Base-by-base conservation (phyloP, 805 yeast species). In the Saturnispora hagleri region DNA sequence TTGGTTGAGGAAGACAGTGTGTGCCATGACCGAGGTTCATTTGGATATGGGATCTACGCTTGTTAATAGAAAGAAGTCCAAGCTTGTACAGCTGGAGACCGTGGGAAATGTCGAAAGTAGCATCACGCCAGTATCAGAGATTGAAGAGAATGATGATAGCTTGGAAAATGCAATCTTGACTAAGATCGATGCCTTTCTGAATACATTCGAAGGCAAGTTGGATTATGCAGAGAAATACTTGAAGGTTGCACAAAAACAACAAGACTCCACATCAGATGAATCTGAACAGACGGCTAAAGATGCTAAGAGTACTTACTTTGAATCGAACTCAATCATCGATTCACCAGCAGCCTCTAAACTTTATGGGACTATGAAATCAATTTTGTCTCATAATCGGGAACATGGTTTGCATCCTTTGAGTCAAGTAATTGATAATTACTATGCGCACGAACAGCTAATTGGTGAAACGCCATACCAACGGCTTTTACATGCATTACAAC, bases 401-500 rank as follows among this genome's bases (percentile, higher is more conserved):
- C 55, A 55, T 27, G 59, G 60, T 31, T 46, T 63, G 41, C 65
- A 64, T 47, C 67, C 68, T 7, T 47, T 65, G 15, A 52, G 59
- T 18, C 63, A 61, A 47, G 60, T 68, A 9, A 50, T 68, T 9
- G 69, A 67, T 50, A 59, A 62, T 20, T 60, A 60, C 43, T 66
- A 65, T 54, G 67, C 51, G n/a, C 53, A 53, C 28, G 56, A 43
- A 26, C 53, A 53, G 5, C 28, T 45, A 7, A 31, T 38, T 35
- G 54, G 49, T 5, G 49, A 47, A n/a, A 51, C 55, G 12, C 43
- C 35, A 26, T 43, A 49, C 20, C 46, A 68, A 50, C 67, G 64
- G 31, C 55, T 72, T 1, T 50, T 69, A 2, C 64, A 69, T 4
- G 68, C 72, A 2, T 53, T 73, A 9, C 73, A 68, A 27, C 67